Conservation (phyloP, 2,329 filamentous ascomycete genomes). For the Diaporthe amygdali region DNA sequence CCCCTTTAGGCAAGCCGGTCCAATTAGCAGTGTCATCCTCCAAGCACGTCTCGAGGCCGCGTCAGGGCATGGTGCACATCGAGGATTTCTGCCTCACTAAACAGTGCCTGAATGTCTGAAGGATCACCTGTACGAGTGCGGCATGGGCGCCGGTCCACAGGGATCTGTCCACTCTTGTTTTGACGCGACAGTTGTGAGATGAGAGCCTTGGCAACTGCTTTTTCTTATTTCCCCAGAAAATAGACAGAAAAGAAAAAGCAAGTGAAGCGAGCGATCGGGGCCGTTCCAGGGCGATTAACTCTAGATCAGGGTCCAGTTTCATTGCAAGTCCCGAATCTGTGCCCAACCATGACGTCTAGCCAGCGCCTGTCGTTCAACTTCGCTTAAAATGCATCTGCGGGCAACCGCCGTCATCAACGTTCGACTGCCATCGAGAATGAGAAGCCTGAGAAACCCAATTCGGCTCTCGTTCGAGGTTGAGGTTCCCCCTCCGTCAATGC, state of each 20-base stretch:
- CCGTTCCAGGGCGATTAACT: background rate
- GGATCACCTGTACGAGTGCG: background rate
- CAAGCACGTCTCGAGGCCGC: background rate
- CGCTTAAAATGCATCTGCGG: background rate
- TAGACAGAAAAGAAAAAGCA: background rate
- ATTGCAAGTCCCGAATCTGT: background rate
- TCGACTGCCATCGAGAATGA: background rate
- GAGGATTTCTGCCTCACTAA: background rate
- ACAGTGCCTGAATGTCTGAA: background rate
- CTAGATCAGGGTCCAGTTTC: conserved; percentile 4
- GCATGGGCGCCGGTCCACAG: background rate
- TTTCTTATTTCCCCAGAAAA: conserved; percentile 9
- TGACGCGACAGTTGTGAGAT: conserved; percentile 8
- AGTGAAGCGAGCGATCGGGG: background rate
- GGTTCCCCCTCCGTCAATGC: background rate
- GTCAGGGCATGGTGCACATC: background rate
- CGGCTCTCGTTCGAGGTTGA: background rate
- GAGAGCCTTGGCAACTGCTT: conserved; percentile 10
- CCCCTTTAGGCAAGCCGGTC: conserved; percentile 2
- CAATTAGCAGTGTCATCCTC: background rate
- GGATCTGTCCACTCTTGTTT: background rate
- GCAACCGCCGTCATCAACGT: background rate
- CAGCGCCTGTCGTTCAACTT: background rate
- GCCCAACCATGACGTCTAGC: background rate
- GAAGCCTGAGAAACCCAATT: background rate